phyloP scores from a whole-genome alignment of 768 basidiomycete species.

The Lentinus brumalis region DNA sequence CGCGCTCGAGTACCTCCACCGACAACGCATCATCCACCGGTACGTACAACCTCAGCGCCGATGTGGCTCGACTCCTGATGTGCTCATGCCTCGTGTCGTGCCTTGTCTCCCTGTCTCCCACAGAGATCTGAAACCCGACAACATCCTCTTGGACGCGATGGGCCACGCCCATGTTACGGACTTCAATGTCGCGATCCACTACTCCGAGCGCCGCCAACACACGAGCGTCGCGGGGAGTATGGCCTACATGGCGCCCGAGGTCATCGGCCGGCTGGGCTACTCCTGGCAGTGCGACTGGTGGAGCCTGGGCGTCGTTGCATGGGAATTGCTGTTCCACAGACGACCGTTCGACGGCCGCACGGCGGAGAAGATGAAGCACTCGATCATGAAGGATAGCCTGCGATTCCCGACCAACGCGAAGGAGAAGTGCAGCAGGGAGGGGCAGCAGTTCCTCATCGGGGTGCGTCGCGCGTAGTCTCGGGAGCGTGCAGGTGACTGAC shows the following conservation, averaged over 20 bases:
- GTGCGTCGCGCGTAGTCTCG: slow-evolving; percentile 46
- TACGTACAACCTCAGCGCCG: slow-evolving; percentile 37
- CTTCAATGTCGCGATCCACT: slow-evolving; percentile 99
- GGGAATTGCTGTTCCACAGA: slow-evolving; percentile 81
- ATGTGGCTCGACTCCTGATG: slow-evolving; percentile 15
- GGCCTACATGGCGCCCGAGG: slow-evolving; percentile 99
- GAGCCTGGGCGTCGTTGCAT: slow-evolving; percentile 89
- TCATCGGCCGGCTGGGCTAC: slow-evolving; percentile 90
- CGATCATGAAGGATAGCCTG: slow-evolving; percentile 81
- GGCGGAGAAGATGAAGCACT: slow-evolving; percentile 83
- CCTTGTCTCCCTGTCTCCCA: not conserved
- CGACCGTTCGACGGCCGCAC: slow-evolving; percentile 92
- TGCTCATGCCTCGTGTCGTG: too few relatives aligned
- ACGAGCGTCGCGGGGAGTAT: slow-evolving; percentile 96
- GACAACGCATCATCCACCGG: slow-evolving; percentile 93
- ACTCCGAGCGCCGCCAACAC: slow-evolving; percentile 84
- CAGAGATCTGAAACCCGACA: slow-evolving; percentile 97
- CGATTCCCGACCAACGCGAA: slow-evolving; percentile 72
- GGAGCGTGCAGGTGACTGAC: not conserved
- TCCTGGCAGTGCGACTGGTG: slow-evolving; percentile 95
- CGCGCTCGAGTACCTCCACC: slow-evolving; percentile 87
- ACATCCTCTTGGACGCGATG: slow-evolving; percentile 88
- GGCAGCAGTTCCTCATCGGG: slow-evolving; percentile 63
- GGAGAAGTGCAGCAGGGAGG: slow-evolving; percentile 63
- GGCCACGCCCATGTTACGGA: slow-evolving; percentile 98